Base-by-base conservation (phyloP, 495 filamentous ascomycete species). In the Sphaerosporella brunnea region DNA sequence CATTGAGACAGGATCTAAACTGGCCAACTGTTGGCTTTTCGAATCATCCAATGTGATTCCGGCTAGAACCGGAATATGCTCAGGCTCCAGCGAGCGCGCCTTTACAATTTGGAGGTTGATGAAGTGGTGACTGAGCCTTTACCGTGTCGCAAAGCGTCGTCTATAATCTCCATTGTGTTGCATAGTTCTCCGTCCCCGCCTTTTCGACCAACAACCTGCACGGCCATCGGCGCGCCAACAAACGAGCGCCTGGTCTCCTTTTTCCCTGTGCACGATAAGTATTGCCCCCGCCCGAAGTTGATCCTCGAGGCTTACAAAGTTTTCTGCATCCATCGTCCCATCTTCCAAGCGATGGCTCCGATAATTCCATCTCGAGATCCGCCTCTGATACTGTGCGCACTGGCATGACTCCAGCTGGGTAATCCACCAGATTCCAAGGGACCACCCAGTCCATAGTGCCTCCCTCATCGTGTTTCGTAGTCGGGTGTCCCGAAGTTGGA, bases 351-450 rank as follows among this genome's bases (percentile, higher is more conserved):
- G 45, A 49, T 25, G 24, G 46, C 26, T n/a, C 38, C 13, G 37
- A 8, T 41, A 21, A 10, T 20, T 49, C 37, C 23, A 20, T 26
- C 8, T 23, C 28, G 25, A 37, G 4, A 11, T 49, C 49, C 32
- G 7, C 2, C 4, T 34, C 19, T 2, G n/a, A 15, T 10, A 46
- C 43, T 2, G 24, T 46, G 2, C 43, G 24, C 19, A 46, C 43
- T 2, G 43, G 43, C 1, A 46, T 35, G 19, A 46, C 43, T 1
- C 24, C 60, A 18, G 68, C 71, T 8, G 77, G 81, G 51, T 78
- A 77, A 55, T 84, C 78, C 0, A 84, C 62, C 28, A 82, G 53
- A 53, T 87, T 85, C 79, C 80, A 87, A 50, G 81, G 73, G 2
- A 68, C 64, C 0, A 78, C 82, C 45, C 84, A 87, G 11, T 70